A percentile compares a stretch with the other conserved stretches of the same genome.
Conservation (phyloP, 1,284 basidiomycete species). For the Ceratorhiza oryzae-sativae region DNA sequence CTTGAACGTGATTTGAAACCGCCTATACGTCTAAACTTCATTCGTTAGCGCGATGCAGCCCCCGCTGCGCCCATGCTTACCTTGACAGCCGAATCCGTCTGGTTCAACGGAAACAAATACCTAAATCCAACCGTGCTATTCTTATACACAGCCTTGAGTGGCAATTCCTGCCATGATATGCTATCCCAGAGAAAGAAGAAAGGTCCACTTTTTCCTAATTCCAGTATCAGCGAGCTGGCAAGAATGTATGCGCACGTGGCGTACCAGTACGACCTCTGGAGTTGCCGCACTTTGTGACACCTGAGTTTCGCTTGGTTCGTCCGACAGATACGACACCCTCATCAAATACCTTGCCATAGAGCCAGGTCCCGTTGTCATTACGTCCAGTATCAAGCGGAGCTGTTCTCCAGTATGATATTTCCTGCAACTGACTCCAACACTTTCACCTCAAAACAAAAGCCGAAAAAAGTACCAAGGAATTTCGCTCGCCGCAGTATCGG, state of each 20-base stretch:
- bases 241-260: slow-evolving; percentile 23
- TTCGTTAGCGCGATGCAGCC: neutral
- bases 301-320: slow-evolving; percentile 2
- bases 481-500: neutral
- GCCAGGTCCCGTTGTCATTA: neutral
- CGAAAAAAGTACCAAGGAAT: slow-evolving; percentile 10
- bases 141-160: slow-evolving; percentile 28
- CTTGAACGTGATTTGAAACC: slow-evolving; percentile 29
- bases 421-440: neutral
- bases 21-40: slow-evolving; percentile 4
- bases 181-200: slow-evolving; percentile 16
- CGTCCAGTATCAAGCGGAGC: slow-evolving; percentile 5
- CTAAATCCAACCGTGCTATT: slow-evolving; percentile 10
- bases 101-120: slow-evolving; percentile 12
- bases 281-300: slow-evolving; percentile 10
- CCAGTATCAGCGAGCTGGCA: neutral
- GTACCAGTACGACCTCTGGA: slow-evolving; percentile 18
- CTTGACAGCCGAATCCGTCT: neutral
- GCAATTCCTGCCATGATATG: slow-evolving; percentile 17
- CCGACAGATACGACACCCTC: slow-evolving; percentile 15
- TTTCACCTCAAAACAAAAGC: neutral
- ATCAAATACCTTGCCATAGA: neutral
- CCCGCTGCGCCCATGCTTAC: neutral
- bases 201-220: slow-evolving; percentile 13
- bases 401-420: slow-evolving; percentile 24